Base-by-base conservation (phyloP, 129 eudicot species). In the Chrysanthemum makinoi region DNA sequence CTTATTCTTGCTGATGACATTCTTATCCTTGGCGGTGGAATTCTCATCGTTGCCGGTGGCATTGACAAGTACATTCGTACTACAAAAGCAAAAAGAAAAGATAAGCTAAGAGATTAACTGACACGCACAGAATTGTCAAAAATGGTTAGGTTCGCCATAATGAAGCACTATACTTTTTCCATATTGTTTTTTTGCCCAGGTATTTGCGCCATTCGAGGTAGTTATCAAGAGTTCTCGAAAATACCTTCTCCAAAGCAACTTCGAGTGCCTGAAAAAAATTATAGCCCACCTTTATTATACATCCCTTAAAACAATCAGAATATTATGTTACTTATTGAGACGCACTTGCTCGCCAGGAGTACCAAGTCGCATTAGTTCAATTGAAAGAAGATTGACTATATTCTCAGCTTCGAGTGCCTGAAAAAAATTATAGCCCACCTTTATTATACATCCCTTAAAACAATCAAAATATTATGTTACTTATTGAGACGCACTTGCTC, bases 161-260 rank as follows among this genome's bases (percentile, higher is more conserved):
- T 26, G 66, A 70, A 46, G 60, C 49, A 18, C 69, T 95, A 59
- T 86, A 94, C 99, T 75, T 80, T 97, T 91, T 87, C 97, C 99
- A 94, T 48, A 90, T 87, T 54, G 85, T 88, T n/a, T n/a, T n/a
- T n/a, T n/a, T n/a, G n/a, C n/a, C 72, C 83, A 94, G 62, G 79
- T 90, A 94, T 75, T 33, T 77, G 61, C 99, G 87, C 99, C 99
- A 94, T 70, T 87, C 90, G 70, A 84, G 81, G 77, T 94, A 94
- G 81, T 94, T 94, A 59, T 90, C 99, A 58, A 94, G 86, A 62
- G 97, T 87, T 87, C 90, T 94, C 65, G 44, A 5, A 68, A 94
- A 94, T 17, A 94, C 91, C 59, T 53, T 81, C 72, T 90, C 89
- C 63, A 83, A 96, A 68, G 99, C 90, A n/a, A n/a, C n/a, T n/a